These are phyloP conservation scores for Furcasterigmium sp. DNA, from an alignment of 2,329 filamentous ascomycete species.

Conservation along the genomic window DNA sequence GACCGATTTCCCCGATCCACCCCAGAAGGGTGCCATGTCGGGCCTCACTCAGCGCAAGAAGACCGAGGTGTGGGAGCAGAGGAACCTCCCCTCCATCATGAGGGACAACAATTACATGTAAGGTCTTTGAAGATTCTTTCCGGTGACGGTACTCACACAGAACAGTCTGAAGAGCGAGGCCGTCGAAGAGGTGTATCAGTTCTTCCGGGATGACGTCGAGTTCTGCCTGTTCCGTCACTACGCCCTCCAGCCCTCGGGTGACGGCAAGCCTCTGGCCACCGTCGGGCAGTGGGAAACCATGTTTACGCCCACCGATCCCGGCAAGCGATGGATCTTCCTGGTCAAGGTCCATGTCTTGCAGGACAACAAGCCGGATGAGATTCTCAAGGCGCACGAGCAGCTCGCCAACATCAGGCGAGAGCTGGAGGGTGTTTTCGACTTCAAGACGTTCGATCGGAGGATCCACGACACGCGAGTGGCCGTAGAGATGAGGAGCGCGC, in stretches of 20 bases:
- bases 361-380: slow-evolving; percentile 52
- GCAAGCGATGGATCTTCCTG: slow-evolving; percentile 49
- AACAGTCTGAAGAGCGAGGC: slow-evolving; percentile 46
- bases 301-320: slow-evolving; percentile 42
- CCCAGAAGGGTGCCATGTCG: slow-evolving; percentile 31
- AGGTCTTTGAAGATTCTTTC: slow-evolving; percentile 11
- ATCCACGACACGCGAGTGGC: slow-evolving; percentile 46
- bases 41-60: slow-evolving; percentile 46
- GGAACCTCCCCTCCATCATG: slow-evolving; percentile 40
- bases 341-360: slow-evolving; percentile 49
- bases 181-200: slow-evolving; percentile 48
- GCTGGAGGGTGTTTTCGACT: slow-evolving; percentile 47
- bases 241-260: slow-evolving; percentile 26
- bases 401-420: slow-evolving; percentile 40
- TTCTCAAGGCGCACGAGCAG: slow-evolving; percentile 48
- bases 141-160: not conserved
- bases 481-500: slow-evolving; percentile 29
- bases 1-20: slow-evolving; percentile 56
- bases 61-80: slow-evolving; percentile 50
- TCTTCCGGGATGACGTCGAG: slow-evolving; percentile 49
- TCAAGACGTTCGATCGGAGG: slow-evolving; percentile 45
- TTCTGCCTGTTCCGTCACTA: slow-evolving; percentile 47
- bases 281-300: slow-evolving; percentile 41
- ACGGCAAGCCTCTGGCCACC: slow-evolving; percentile 24
- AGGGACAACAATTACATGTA: slow-evolving; percentile 49